Conservation (phyloP, 31 red algal species). For the Odonthalia washingtoniensis region DNA sequence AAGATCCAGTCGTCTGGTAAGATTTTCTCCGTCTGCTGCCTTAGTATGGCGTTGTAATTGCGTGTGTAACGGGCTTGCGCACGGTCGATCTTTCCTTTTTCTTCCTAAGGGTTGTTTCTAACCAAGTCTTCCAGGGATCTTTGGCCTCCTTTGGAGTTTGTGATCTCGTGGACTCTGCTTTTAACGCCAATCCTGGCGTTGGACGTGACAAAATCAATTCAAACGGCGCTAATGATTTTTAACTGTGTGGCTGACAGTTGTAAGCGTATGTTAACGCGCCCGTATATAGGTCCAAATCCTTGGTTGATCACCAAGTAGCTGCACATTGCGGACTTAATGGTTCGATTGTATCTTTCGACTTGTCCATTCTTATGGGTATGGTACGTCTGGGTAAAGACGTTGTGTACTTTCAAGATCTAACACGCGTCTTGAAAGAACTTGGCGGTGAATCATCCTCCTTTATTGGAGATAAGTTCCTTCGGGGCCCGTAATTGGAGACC, state of each 20-base stretch:
- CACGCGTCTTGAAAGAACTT: background rate
- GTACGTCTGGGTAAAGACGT: background rate
- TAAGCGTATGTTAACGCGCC: background rate
- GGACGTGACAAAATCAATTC: background rate
- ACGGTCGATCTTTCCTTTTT: too few relatives aligned
- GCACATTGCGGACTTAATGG: background rate
- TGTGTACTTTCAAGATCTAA: background rate
- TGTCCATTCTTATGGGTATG: background rate
- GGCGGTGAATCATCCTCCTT: too few relatives aligned
- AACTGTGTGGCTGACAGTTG: background rate
- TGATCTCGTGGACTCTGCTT: too few relatives aligned
- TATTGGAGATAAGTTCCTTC: too few relatives aligned
- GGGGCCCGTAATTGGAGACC: too few relatives aligned
- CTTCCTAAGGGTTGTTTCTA: too few relatives aligned
- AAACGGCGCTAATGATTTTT: background rate
- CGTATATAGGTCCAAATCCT: conserved; percentile 9
- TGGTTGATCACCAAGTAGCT: background rate
- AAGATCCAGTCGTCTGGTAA: too few relatives aligned
- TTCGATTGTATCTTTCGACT: background rate
- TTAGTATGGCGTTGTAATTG: too few relatives aligned
- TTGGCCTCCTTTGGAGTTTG: too few relatives aligned
- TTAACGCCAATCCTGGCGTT: background rate
- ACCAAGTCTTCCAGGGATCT: too few relatives aligned
- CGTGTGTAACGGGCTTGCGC: too few relatives aligned
- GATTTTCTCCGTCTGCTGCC: too few relatives aligned